Base-by-base conservation (phyloP, 2,329 filamentous ascomycete species). In the Penicillium hordei region DNA sequence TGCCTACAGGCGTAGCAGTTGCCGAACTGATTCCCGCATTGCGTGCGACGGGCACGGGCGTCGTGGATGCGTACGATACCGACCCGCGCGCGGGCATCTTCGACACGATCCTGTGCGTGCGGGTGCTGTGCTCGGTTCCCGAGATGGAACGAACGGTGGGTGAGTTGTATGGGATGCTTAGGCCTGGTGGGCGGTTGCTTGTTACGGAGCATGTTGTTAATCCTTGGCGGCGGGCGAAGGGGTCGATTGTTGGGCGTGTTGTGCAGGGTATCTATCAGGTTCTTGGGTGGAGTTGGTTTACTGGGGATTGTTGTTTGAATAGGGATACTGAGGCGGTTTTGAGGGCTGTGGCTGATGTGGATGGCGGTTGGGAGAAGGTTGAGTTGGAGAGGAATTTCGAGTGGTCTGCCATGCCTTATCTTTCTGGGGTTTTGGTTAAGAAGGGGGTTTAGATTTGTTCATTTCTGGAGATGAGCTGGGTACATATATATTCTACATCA, bases 181-280 rank as follows among this genome's bases (percentile, higher is more conserved):
- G 79, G 58, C 83, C 83, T 0, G 83, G 83, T 2, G 83, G 83
- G 0, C 71, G 81, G 54, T 68, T 86, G 71, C 70, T 86, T 19
- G 72, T 85, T 27, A 80, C 77, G 51, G 83, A 86, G 68, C 83
- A 86, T 72, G 79, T 84, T 13, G 76, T 72, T 25, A 84, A 83
- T 63, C 77, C 79, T 1, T 83, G 80, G 78, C 67, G 70, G 50
- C 75, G 70, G n/a, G 71, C 72, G 43, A 76, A 74, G 62, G 82
- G 80, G 6, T 79, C 75, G 36, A 13, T 79, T 12, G 7, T 78
- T 13, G 80, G 76, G n/a, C 68, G 79, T 21, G 12, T 75, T 17
- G 65, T 79, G 64, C 83, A 86, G 70, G 61, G 72, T 12, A 59
- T 81, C 13, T 83, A 78, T 67, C 73, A 71, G 31, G 33, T 73